Base-by-base conservation (phyloP, 2,329 filamentous ascomycete species). In the Gyromitra esculenta region DNA sequence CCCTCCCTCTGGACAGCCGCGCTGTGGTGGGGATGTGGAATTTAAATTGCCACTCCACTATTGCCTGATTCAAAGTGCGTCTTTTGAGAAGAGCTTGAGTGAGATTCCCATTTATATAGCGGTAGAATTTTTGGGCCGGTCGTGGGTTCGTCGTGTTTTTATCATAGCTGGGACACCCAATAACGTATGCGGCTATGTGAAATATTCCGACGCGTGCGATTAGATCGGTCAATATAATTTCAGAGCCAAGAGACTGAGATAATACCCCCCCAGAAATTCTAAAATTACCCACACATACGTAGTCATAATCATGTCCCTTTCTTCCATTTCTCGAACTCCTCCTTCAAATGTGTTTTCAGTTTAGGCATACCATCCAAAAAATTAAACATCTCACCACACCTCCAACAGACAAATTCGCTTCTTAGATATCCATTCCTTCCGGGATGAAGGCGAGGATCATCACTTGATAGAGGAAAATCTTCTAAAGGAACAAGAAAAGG, bases 321-420 rank as follows among this genome's bases (percentile, higher is more conserved):
- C 83, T 88, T 93, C 94, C 94, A 97, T 75, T 84, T 85, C 80
- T 91, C 87, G 82, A 93, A 94, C 84, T 97, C 94, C 35, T 87
- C 85, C n/a, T 87, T 87, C 59, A 97, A 84, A 85, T 99, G 94
- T 76, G 85, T 86, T 83, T 96, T 96, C 69, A 97, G 83, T 82
- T 86, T 87, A 79, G 87, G 85, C 83, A 97, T 96, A 82, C 87
- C 88, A 79, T 92, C 92, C 21, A 87, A 88, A 84, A 96, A 97
- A 68, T 89, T 87, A 50, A 74, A 74, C 21, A 35, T 31, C 83
- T 83, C 84, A 1, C 89, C 89, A 84, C 96, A 99, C 68, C 92
- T 87, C 95, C 96, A 98, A 83, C 96, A 98, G 78, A 85, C 84
- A 83, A 97, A 87, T 75, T 93, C 90, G 76, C 84, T 83, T 45